Evolutionary conservation across 2,329 filamentous ascomycete genomes (phyloP).

Genomic region (Stylonectria norvegica): DNA sequence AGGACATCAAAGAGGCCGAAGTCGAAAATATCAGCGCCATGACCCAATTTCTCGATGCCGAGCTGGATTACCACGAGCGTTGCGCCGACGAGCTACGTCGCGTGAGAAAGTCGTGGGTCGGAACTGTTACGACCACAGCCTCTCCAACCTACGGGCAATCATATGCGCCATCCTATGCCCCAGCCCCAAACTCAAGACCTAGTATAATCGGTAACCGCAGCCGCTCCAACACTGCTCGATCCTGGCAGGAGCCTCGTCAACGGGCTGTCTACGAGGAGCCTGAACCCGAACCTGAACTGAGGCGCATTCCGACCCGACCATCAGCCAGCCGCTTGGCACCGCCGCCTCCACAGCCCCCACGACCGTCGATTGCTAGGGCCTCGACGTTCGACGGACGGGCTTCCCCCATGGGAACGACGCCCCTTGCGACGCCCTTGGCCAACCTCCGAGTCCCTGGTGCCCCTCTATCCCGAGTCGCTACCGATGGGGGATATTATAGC

Average conservation of each 20-base stretch:
- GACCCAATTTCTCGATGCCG: slow-evolving; percentile 77
- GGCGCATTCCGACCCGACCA: slow-evolving; percentile 45
- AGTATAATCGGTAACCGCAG: slow-evolving; percentile 28
- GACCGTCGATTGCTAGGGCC: slow-evolving; percentile 36
- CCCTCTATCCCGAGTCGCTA: slow-evolving; percentile 44
- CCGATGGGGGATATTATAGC: slow-evolving; percentile 29
- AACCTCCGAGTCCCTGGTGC: slow-evolving; percentile 26
- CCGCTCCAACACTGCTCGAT: slow-evolving; percentile 49
- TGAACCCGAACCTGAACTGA: slow-evolving; percentile 27
- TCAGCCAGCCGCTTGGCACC: slow-evolving; percentile 33
- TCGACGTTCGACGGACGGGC: slow-evolving; percentile 37
- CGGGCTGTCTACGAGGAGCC: slow-evolving; percentile 34
- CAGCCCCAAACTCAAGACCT: slow-evolving; percentile 11
- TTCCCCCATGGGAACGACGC: slow-evolving; percentile 16
- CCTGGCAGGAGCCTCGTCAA: slow-evolving; percentile 39
- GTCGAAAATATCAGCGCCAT: slow-evolving; percentile 77
- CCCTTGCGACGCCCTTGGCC: slow-evolving; percentile 22
- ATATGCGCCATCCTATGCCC: slow-evolving; percentile 7
- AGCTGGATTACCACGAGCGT: slow-evolving; percentile 87
- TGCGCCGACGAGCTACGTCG: slow-evolving; percentile 77
- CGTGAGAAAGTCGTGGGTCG: slow-evolving; percentile 46
- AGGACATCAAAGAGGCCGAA: slow-evolving; percentile 93
- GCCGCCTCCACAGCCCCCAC: slow-evolving; percentile 33
- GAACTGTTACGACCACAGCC: slow-evolving; percentile 20
- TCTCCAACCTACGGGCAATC: slow-evolving; percentile 18